Evolutionary conservation across 345 rosid genomes (phyloP).

Genomic region (Syzygium jambos): DNA sequence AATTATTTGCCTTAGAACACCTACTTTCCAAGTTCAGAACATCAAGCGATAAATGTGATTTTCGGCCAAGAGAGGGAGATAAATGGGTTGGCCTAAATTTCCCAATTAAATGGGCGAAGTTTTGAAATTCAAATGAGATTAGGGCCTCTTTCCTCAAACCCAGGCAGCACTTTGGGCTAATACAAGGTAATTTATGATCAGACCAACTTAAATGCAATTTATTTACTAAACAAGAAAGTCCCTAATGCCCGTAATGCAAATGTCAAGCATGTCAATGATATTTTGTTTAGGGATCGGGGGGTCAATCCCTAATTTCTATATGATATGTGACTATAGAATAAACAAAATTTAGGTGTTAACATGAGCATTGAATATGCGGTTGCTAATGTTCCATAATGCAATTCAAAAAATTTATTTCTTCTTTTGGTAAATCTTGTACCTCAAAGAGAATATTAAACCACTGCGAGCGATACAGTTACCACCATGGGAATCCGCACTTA

Average conservation of each 20-base stretch:
- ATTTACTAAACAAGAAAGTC: neutral
- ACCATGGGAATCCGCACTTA: neutral
- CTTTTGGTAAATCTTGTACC: neutral
- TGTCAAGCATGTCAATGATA: neutral
- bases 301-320: neutral
- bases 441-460: neutral
- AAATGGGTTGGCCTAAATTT: too few species aligned
- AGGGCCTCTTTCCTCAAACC: too few species aligned
- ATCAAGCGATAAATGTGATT: too few species aligned
- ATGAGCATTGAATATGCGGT: neutral
- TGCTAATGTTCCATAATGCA: neutral
- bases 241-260: neutral
- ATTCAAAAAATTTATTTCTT: neutral
- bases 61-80: too few species aligned
- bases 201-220: too few species aligned
- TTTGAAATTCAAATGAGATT: too few species aligned
- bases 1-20: too few species aligned
- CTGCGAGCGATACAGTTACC: neutral
- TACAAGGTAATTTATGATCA: too few species aligned
- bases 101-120: too few species aligned
- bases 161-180: too few species aligned
- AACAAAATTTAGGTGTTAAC: neutral
- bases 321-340: neutral
- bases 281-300: neutral
- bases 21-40: too few species aligned